Percentiles rank a stretch among this genome's conserved stretches.
phyloP scores from a whole-genome alignment of 139 green algal species.

The Gonium pectorale region DNA sequence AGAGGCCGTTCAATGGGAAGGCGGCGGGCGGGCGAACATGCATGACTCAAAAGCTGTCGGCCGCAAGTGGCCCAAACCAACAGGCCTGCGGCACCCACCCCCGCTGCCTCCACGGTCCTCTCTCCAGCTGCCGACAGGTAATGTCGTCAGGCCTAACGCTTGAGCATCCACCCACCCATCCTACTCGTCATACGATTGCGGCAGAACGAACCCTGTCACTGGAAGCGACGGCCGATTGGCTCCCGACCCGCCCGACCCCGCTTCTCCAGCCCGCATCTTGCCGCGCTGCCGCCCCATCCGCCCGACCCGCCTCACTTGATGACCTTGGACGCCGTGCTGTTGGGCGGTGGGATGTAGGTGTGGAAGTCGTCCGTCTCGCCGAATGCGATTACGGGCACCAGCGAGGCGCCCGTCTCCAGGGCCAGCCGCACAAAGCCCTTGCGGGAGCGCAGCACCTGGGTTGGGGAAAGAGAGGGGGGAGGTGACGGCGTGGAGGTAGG shows the following conservation, averaged over 20 bases:
- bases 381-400: constrained; percentile 66
- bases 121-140: no score
- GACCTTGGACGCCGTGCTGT: not conserved
- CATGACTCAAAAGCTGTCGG: no score
- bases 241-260: not conserved
- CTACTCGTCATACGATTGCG: not conserved
- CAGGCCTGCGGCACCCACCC: no score
- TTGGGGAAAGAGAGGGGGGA: not conserved
- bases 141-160: not conserved
- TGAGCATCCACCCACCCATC: not conserved
- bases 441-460: constrained; percentile 54
- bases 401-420: constrained; percentile 57
- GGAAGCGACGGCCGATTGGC: not conserved
- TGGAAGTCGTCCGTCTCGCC: constrained; percentile 66
- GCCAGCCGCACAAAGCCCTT: constrained; percentile 70
- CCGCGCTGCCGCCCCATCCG: not conserved
- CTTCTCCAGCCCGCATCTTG: not conserved
- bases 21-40: no score
- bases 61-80: no score
- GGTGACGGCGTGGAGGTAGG: no score
- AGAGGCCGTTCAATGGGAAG: no score
- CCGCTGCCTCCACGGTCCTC: no score
- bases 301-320: not conserved
- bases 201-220: not conserved
- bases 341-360: not conserved